Evolutionary conservation across 257 asterid species (phyloP), one percentile per base, ranked within the genome.

Genomic region (Fraxinus anomala): DNA sequence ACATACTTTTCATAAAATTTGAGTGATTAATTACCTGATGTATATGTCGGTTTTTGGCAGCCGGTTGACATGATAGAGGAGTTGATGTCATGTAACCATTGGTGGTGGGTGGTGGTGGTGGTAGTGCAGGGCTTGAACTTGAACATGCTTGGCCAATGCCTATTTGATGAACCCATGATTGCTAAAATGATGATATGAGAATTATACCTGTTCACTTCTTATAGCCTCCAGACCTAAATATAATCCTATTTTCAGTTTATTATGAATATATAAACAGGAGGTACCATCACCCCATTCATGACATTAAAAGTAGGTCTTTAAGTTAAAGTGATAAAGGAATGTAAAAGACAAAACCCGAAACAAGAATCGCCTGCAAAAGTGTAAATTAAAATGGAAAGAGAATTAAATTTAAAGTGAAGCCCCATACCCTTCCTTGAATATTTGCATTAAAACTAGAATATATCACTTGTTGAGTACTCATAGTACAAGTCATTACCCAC

Each of bases 81-180:
- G 81, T 78, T 82, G 24, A 87, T 70, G 47, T 80, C 88, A 54
- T 81, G 82, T 65, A 82, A 86, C 86, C 86, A 76, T 75, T 77
- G 86, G 79, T 78, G 77, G 71, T 72, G 3, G 24, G n/a, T 47
- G 19, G 13, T 11, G 19, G 13, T 11, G 79, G 37, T 82, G 86
- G 28, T 77, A 80, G 73, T 75, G 75, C 87, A 81, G 42, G 87
- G 86, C 68, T 87, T 87, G 77, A 89, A 87, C 81, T 83, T 87
- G 21, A 87, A 87, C 91, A 84, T 84, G 42, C 89, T 84, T 44
- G 88, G 89, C 89, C 89, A 86, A 84, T 86, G 86, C 73, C 86
- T 82, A 82, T 86, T 86, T 63, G 89, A 84, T 65, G 87, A 83
- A 77, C 88, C 84, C 88, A 82, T 81, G 69, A 42, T 71, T 14